Evolutionary conservation across 2,329 filamentous ascomycete species (phyloP).

Genomic region (Basipetospora chlamydospora): DNA sequence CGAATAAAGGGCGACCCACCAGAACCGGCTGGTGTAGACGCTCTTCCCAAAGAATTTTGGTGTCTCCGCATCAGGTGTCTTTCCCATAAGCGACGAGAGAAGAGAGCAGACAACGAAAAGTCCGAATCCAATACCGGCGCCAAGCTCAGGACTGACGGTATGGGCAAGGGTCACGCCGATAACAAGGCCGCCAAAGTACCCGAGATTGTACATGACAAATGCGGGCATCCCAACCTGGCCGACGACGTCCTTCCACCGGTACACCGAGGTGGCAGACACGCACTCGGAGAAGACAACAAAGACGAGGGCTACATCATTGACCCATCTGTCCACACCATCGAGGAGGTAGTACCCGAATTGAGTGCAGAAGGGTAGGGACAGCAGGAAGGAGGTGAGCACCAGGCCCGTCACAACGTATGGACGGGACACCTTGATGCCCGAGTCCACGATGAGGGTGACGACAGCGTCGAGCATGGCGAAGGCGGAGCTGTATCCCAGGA

Average conservation of each 20-base stretch:
- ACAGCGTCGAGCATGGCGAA: slow-evolving; percentile 45
- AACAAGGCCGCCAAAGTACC: slow-evolving; percentile 38
- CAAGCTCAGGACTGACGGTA: slow-evolving; percentile 24
- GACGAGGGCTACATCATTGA: slow-evolving; percentile 38
- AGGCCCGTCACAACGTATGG: slow-evolving; percentile 33
- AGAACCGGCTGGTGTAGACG: slow-evolving; percentile 24
- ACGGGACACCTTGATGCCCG: slow-evolving; percentile 30
- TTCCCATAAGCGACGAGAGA: slow-evolving; percentile 24
- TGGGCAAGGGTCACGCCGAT: slow-evolving; percentile 36
- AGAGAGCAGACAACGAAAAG: slow-evolving; percentile 29
- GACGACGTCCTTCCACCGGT: slow-evolving; percentile 33
- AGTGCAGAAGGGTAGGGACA: slow-evolving; percentile 42
- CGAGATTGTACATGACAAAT: slow-evolving; percentile 30
- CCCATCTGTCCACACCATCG: slow-evolving; percentile 38
- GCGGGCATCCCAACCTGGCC: slow-evolving; percentile 27
- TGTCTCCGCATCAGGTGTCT: slow-evolving; percentile 24
- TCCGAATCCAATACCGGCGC: slow-evolving; percentile 36
- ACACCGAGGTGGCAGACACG: slow-evolving; percentile 35
- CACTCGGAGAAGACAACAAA: slow-evolving; percentile 40
- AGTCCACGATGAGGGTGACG: slow-evolving; percentile 37
- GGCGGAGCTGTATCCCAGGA: slow-evolving; percentile 42
- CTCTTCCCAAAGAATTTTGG: slow-evolving; percentile 27
- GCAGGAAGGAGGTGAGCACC: slow-evolving; percentile 33
- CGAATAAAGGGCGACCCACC: slow-evolving; percentile 42
- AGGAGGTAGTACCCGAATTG: slow-evolving; percentile 42